Conservation (phyloP, 2,329 filamentous ascomycete species). For the Cladobotryum protrusum region DNA sequence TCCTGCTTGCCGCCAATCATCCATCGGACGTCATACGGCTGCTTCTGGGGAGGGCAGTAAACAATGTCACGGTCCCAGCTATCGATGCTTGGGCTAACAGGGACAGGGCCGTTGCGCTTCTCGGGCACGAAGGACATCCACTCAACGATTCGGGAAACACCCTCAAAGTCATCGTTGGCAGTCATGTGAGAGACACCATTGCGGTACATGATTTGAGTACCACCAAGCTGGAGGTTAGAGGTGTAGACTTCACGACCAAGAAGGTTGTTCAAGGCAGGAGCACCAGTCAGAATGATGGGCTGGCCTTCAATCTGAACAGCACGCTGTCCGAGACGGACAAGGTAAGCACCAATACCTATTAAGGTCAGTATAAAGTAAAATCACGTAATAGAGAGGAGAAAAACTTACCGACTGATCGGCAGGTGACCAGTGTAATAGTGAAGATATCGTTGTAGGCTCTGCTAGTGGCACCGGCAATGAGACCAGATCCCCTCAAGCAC, state of each 20-base stretch:
- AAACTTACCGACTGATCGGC: constrained; percentile 80
- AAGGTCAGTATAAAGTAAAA: constrained; percentile 24
- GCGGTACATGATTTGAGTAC: constrained; percentile 99
- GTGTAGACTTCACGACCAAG: constrained; percentile 98
- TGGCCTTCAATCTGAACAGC: constrained; percentile 98
- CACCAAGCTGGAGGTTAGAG: constrained; percentile 97
- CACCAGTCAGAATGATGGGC: constrained; percentile 97
- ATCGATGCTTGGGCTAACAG: constrained; percentile 81
- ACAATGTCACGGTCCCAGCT: constrained; percentile 88
- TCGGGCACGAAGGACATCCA: constrained; percentile 98
- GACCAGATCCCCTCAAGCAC: constrained; percentile 91
- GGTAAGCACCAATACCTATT: constrained; percentile 88
- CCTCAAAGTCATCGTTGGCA: constrained; percentile 93
- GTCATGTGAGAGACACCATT: constrained; percentile 99
- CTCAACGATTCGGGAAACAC: constrained; percentile 94
- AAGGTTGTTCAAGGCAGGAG: constrained; percentile 95
- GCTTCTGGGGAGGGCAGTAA: constrained; percentile 75
- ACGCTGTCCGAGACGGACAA: constrained; percentile 95
- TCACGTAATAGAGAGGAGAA: constrained; percentile 5
- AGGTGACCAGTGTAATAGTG: constrained; percentile 94
- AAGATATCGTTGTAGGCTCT: constrained; percentile 98
- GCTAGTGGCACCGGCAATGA: constrained; percentile 96
- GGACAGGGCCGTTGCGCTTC: constrained; percentile 86
- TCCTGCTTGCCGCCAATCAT: constrained; percentile 84
- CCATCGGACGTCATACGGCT: constrained; percentile 88